phyloP scores from a whole-genome alignment of 345 rosid species.

The Laguncularia racemosa region DNA sequence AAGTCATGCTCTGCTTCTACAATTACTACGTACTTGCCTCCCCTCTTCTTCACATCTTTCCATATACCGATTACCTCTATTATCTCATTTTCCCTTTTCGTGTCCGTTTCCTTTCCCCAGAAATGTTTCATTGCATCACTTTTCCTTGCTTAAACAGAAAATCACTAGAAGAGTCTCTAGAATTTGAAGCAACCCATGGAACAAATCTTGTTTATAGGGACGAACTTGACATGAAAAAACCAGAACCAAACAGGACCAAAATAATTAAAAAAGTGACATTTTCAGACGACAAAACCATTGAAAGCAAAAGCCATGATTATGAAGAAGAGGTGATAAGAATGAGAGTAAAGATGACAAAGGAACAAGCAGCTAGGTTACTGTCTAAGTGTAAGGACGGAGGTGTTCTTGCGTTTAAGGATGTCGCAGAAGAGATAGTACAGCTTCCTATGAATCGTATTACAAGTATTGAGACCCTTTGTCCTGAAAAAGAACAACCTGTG shows the following conservation, averaged over 20 bases:
- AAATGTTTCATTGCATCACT: too few relatives aligned
- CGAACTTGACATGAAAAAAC: slow-evolving; percentile 12
- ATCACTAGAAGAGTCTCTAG: background rate
- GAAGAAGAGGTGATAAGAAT: slow-evolving; percentile 30
- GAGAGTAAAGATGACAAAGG: slow-evolving; percentile 58
- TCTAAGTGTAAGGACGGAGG: slow-evolving; percentile 44
- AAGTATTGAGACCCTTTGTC: background rate
- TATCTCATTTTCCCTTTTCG: too few relatives aligned
- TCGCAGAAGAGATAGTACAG: slow-evolving; percentile 31
- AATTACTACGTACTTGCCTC: too few relatives aligned
- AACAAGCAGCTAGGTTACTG: slow-evolving; percentile 43
- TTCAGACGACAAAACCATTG: background rate
- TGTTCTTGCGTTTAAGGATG: slow-evolving; percentile 40
- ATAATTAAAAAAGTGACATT: slow-evolving; percentile 5
- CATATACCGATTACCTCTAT: too few relatives aligned
- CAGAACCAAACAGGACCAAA: slow-evolving; percentile 3
- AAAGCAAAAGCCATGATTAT: slow-evolving; percentile 6
- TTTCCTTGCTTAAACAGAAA: background rate
- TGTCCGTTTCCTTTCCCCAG: slow-evolving; percentile 1
- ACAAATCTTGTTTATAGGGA: too few relatives aligned
- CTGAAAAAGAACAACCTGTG: background rate
- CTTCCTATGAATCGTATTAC: slow-evolving; percentile 37
- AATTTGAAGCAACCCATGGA: too few relatives aligned
- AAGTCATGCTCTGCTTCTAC: too few relatives aligned
- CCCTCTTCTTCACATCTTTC: too few relatives aligned